Conservation (phyloP, 495 filamentous ascomycete genomes). For the Pyrenopolyporus hunteri region DNA sequence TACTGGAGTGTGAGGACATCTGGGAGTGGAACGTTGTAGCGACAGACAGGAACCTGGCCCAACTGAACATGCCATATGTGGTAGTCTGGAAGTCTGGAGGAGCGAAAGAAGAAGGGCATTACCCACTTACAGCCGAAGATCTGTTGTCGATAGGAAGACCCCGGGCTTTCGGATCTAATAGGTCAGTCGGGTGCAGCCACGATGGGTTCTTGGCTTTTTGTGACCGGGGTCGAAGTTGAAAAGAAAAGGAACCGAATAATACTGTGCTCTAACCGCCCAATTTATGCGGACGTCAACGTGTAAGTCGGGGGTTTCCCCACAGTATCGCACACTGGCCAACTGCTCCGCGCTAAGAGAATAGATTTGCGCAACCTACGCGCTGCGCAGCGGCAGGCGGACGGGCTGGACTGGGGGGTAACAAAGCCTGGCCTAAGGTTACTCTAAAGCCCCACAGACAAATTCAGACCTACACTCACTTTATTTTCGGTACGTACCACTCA, state of each 20-base stretch:
- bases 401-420: neutral
- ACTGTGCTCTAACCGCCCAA: conserved; percentile 29
- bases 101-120: conserved; percentile 1
- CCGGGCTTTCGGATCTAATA: conserved; percentile 21
- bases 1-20: neutral
- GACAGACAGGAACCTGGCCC: too few relatives aligned
- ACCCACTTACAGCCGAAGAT: conserved; percentile 31
- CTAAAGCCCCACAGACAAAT: neutral
- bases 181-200: conserved; percentile 18
- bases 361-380: neutral
- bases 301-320: conserved; percentile 5
- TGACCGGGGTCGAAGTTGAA: conserved; percentile 1
- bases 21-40: conserved; percentile 25
- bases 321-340: conserved; percentile 3
- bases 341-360: conserved; percentile 14
- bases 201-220: neutral
- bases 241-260: neutral
- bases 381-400: too few relatives aligned
- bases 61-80: neutral
- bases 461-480: neutral
- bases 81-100: conserved; percentile 3
- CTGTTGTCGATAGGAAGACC: conserved; percentile 7
- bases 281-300: conserved; percentile 22
- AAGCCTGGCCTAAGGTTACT: neutral
- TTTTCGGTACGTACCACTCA: conserved; percentile 36